Evolutionary conservation across 2,329 filamentous ascomycete genomes (phyloP).

Genomic region (Pyricularia pennisetigena): DNA sequence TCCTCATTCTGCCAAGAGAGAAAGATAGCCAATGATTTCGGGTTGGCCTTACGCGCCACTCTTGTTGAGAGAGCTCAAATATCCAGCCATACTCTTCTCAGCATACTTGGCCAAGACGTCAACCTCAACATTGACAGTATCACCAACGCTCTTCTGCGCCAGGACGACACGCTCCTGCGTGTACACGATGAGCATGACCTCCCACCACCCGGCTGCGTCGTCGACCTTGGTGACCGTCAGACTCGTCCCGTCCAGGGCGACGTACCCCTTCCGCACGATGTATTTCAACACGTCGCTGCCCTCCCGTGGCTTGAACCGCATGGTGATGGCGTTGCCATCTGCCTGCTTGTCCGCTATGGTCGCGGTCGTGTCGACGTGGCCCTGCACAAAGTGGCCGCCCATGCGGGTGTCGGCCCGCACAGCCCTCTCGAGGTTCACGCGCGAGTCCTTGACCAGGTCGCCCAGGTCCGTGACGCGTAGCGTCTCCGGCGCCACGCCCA

Average conservation of each 20-base stretch:
- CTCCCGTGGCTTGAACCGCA: constrained; percentile 63
- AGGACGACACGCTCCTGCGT: constrained; percentile 88
- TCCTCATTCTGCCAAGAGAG: background rate
- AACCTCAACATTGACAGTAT: constrained; percentile 85
- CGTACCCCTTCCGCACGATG: constrained; percentile 92
- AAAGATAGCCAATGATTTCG: background rate
- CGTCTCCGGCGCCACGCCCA: constrained; percentile 91
- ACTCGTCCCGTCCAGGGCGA: constrained; percentile 89
- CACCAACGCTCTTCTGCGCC: constrained; percentile 66
- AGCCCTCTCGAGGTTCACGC: constrained; percentile 88
- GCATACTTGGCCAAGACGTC: constrained; percentile 82
- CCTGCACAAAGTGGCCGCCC: constrained; percentile 97
- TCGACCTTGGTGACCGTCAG: constrained; percentile 83
- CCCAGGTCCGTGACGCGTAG: constrained; percentile 94
- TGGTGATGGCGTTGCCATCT: constrained; percentile 85
- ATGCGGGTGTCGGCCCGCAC: constrained; percentile 87
- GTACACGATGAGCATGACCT: constrained; percentile 97
- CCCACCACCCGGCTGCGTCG: constrained; percentile 73
- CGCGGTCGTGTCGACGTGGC: constrained; percentile 88
- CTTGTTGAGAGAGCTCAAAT: constrained; percentile 48
- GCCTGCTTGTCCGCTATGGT: constrained; percentile 60
- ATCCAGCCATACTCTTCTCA: constrained; percentile 79
- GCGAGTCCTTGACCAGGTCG: constrained; percentile 50
- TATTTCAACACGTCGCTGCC: constrained; percentile 66
- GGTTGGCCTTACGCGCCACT: background rate